Evolutionary conservation across 2,329 filamentous ascomycete genomes (phyloP).

Genomic region (Penicillium sp.): DNA sequence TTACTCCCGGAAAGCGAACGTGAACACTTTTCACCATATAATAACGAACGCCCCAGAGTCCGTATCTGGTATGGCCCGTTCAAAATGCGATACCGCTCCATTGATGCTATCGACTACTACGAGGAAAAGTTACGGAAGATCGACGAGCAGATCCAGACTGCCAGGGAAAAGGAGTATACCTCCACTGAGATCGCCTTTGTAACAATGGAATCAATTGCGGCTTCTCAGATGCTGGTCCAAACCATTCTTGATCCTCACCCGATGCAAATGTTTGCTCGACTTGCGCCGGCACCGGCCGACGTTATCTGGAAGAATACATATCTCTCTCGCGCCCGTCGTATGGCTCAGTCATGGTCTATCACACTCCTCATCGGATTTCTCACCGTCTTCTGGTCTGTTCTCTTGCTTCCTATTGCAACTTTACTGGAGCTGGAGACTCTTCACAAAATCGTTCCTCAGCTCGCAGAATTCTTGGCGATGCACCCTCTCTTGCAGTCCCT

Average conservation of each 20-base stretch:
- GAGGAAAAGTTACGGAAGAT: conserved; percentile 79
- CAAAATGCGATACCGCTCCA: conserved; percentile 69
- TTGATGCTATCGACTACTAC: conserved; percentile 94
- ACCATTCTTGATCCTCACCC: conserved; percentile 90
- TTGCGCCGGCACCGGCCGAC: conserved; percentile 85
- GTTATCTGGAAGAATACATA: conserved; percentile 98
- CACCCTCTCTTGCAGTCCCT: conserved; percentile 75
- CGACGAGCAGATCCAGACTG: conserved; percentile 72
- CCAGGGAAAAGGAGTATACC: conserved; percentile 75
- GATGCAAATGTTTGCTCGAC: conserved; percentile 79
- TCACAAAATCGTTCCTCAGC: conserved; percentile 68
- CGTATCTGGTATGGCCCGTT: conserved; percentile 80
- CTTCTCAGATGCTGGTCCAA: conserved; percentile 93
- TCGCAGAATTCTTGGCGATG: conserved; percentile 68
- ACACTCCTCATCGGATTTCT: conserved; percentile 81
- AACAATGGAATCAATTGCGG: conserved; percentile 94
- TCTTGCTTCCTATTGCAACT: conserved; percentile 78
- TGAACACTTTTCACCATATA: conserved; percentile 51
- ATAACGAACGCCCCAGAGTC: conserved; percentile 64
- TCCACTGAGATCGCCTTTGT: conserved; percentile 89
- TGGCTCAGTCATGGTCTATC: conserved; percentile 79
- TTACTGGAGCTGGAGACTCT: conserved; percentile 83
- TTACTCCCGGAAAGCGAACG: conserved; percentile 54
- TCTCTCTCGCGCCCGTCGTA: conserved; percentile 71
- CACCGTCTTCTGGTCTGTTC: conserved; percentile 84